A percentile compares a stretch with the other conserved stretches of the same genome.
phyloP scores from a whole-genome alignment of 805 yeast genomes.

The Yarrowia hollandica region DNA sequence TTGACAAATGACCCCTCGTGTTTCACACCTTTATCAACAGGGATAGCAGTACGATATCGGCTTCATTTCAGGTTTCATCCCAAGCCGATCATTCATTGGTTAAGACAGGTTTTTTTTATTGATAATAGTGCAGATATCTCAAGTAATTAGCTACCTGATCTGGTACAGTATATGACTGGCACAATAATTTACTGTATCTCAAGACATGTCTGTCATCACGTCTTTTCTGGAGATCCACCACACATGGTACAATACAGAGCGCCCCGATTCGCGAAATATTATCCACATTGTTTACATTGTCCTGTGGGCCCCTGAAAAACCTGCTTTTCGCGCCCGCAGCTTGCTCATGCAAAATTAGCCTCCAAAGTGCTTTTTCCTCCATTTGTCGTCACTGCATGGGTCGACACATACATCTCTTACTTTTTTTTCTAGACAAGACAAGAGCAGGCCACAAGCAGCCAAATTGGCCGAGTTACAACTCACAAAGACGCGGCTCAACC shows the following conservation, averaged over 20 bases:
- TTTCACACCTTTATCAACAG: background rate
- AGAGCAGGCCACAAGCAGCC: background rate
- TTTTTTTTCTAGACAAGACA: background rate
- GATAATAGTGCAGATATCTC: too few species aligned
- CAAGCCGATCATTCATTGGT: too few species aligned
- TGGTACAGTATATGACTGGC: too few species aligned
- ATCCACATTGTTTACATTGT: constrained; percentile 13
- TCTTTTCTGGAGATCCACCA: too few species aligned
- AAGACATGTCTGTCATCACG: too few species aligned
- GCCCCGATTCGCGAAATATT: constrained; percentile 8
- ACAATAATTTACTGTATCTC: too few species aligned
- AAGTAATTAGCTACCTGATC: too few species aligned
- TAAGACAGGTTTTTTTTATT: too few species aligned
- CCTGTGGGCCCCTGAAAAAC: constrained; percentile 15
- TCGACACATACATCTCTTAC: background rate
- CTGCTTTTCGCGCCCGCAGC: background rate
- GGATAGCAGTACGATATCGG: background rate
- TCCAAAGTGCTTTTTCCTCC: background rate
- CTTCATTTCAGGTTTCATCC: background rate
- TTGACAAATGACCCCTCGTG: constrained; percentile 16
- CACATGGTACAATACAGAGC: too few species aligned
- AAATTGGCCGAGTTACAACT: background rate
- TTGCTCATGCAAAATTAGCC: constrained; percentile 14
- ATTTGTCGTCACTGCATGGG: background rate
- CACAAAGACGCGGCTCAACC: too few species aligned